Percentiles rank a stretch among this genome's conserved stretches.
phyloP scores from a whole-genome alignment of 2,329 filamentous ascomycete species.

The Microsporum ferrugineum region DNA sequence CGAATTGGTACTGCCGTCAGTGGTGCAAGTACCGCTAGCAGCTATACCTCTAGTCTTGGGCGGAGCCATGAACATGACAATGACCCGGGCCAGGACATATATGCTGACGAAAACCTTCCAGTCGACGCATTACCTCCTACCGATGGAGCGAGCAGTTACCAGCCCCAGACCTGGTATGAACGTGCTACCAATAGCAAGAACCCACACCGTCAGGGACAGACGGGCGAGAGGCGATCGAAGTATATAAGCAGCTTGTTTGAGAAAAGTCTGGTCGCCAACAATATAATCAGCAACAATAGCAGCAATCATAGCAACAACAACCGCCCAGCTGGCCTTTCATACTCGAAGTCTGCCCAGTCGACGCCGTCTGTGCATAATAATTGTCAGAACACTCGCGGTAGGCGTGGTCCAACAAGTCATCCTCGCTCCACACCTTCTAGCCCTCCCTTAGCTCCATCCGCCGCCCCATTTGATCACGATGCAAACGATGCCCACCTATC shows the following conservation, averaged over 20 bases:
- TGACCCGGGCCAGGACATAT: not conserved
- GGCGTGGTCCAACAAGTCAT: conserved; percentile 6
- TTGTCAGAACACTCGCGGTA: not conserved
- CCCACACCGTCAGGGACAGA: not conserved
- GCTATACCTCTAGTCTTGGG: not conserved
- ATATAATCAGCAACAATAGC: conserved; percentile 2
- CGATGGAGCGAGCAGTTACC: not conserved
- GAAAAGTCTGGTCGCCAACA: conserved; percentile 11
- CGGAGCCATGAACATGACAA: not conserved
- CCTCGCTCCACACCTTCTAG: conserved; percentile 7
- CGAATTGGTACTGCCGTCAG: not conserved
- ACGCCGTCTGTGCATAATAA: not conserved
- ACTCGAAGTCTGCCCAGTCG: not conserved
- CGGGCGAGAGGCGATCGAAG: not conserved
- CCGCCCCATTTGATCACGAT: not conserved
- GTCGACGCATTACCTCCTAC: not conserved
- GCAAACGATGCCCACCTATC: not conserved
- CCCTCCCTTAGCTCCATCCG: not conserved
- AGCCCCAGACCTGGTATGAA: not conserved
- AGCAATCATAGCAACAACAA: not conserved
- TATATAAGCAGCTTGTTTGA: conserved; percentile 14
- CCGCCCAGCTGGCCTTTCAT: not conserved
- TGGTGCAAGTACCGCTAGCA: not conserved
- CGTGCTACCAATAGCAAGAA: not conserved
- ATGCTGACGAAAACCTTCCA: not conserved